Percentiles rank a stretch among this genome's conserved stretches.
phyloP scores from a whole-genome alignment of 305 asterid species.

The Fraxinus dipetala region DNA sequence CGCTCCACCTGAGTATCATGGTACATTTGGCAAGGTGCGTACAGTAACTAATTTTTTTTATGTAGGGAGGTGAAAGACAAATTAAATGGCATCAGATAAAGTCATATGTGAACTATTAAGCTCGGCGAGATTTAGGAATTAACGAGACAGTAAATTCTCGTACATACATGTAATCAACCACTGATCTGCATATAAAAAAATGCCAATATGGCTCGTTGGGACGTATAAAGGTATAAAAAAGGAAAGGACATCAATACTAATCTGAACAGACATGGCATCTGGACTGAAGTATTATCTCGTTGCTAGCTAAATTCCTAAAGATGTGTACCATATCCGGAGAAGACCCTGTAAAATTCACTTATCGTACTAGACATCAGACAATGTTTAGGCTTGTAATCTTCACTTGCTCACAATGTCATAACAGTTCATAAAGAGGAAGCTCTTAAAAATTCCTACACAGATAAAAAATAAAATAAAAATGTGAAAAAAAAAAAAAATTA shows the following conservation, averaged over 20 bases:
- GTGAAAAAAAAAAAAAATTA: too few species aligned
- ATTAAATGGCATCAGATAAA: not conserved
- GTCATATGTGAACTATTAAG: not conserved
- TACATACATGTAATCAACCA: not conserved
- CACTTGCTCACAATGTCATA: not conserved
- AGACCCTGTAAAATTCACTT: not conserved
- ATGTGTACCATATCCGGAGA: not conserved
- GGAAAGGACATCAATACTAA: not conserved
- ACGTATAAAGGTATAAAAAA: not conserved
- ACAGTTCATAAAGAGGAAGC: not conserved
- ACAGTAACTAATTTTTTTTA: not conserved
- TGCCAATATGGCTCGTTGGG: not conserved
- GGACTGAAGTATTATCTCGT: not conserved
- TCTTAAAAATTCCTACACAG: not conserved
- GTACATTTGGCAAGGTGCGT: not conserved
- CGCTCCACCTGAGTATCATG: conserved; percentile 72
- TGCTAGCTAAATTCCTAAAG: not conserved
- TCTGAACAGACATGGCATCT: not conserved
- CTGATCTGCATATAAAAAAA: not conserved
- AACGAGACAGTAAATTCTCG: not conserved
- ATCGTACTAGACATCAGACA: not conserved
- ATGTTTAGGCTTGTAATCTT: not conserved
- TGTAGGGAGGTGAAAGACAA: not conserved
- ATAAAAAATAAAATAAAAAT: not conserved
- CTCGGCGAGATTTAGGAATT: conserved; percentile 8